These are phyloP conservation scores for Exophiala alcalophila DNA, from an alignment of 2,329 filamentous ascomycete genomes.

Conservation along the genomic window DNA sequence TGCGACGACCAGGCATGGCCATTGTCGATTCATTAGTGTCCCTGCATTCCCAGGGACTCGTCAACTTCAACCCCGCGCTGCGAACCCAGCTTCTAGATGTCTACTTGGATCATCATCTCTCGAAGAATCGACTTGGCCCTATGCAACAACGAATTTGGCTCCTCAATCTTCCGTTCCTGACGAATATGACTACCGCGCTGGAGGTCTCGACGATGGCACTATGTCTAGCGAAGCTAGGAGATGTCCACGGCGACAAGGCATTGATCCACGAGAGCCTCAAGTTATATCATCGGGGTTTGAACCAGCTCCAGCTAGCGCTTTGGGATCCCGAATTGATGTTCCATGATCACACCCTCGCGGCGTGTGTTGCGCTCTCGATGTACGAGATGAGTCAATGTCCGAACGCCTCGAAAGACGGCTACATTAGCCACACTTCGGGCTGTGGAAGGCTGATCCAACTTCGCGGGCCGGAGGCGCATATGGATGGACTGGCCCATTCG, in stretches of 20 bases:
- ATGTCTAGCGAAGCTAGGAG: slow-evolving; percentile 33
- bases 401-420: slow-evolving; percentile 31
- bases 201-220: slow-evolving; percentile 34
- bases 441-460: slow-evolving; percentile 35
- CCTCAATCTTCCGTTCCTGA: slow-evolving; percentile 30
- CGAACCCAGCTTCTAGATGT: slow-evolving; percentile 34
- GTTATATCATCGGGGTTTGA: slow-evolving; percentile 37
- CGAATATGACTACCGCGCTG: slow-evolving; percentile 31
- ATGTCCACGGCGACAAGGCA: slow-evolving; percentile 23
- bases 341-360: slow-evolving; percentile 37
- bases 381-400: slow-evolving; percentile 41
- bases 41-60: too few species aligned
- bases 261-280: slow-evolving; percentile 32
- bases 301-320: slow-evolving; percentile 37
- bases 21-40: too few species aligned
- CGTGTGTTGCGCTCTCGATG: slow-evolving; percentile 37
- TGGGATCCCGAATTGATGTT: slow-evolving; percentile 34
- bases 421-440: slow-evolving; percentile 36
- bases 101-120: slow-evolving; percentile 32
- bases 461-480: slow-evolving; percentile 36
- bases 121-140: slow-evolving; percentile 12
- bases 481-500: slow-evolving; percentile 34
- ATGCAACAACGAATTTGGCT: slow-evolving; percentile 32
- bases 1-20: too few species aligned
- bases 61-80: slow-evolving; percentile 18